Evolutionary conservation across 768 basidiomycete species (phyloP).

Genomic region (Psilocybe azurescens): DNA sequence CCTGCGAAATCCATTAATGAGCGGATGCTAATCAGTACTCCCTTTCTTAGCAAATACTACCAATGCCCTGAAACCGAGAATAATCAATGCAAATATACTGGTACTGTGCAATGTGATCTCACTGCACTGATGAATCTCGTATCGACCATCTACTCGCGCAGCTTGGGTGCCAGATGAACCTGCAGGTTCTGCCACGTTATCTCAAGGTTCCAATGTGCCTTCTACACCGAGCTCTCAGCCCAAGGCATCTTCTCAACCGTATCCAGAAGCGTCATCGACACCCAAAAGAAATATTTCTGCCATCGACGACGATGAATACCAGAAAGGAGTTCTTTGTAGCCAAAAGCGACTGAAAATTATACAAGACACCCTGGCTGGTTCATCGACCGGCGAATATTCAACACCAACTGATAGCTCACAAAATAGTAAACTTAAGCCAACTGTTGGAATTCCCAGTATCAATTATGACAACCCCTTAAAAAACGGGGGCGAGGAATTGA

Average conservation of each 20-base stretch:
- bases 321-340: background rate
- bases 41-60: background rate
- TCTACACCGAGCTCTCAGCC: background rate
- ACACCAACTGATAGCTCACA: background rate
- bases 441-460: background rate
- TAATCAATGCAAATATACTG: background rate
- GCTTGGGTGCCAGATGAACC: background rate
- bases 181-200: background rate
- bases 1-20: background rate
- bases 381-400: background rate
- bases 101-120: background rate
- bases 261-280: slow-evolving; percentile 2
- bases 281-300: slow-evolving; percentile 12
- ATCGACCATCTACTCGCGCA: background rate
- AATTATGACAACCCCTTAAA: background rate
- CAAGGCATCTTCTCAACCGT: background rate
- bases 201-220: background rate
- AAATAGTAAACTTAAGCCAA: background rate
- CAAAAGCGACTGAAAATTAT: slow-evolving; percentile 15
- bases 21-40: background rate
- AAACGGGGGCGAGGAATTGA: background rate
- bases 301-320: slow-evolving; percentile 1
- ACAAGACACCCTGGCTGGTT: slow-evolving; percentile 3
- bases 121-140: background rate
- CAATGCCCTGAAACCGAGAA: background rate